Evolutionary conservation across 139 green algal species (phyloP), one percentile per base, ranked within the genome.

Genomic region (Micractinium sp.): DNA sequence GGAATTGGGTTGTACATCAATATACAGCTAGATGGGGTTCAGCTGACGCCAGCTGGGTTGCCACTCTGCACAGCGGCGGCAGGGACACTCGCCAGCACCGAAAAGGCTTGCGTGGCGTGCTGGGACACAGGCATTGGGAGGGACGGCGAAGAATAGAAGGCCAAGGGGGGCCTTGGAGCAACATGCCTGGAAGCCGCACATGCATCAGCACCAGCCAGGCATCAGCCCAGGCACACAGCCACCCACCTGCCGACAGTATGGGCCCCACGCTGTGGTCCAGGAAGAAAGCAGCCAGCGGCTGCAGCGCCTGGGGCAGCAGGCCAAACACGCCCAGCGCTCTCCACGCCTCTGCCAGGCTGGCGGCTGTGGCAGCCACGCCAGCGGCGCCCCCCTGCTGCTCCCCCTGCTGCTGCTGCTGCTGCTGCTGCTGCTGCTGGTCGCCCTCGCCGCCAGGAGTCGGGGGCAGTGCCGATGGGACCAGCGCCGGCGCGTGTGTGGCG

Each of bases 221-320:
- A 29, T 16, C 67, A 39, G 36, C 14, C 13, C n/a, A 53, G 31
- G 4, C 77, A 67, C 2, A 29, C 53, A 15, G 1, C 0, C 5
- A 13, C 81, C 5, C 71, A 80, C 83, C 83, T 81, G 83, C 76
- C 31, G 85, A 39, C 33, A 91, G 76, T 20, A 92, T 88, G 56
- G 86, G 80, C 20, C 20, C 36, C 35, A 93, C 66, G 60, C 82
- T 88, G 33, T 87, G 76, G 31, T 88, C 31, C 61, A 93, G 33
- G 39, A 93, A 84, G 22, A 47, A n/a, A 1, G 38, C n/a, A 0
- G 82, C 73, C 47, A 93, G 77, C 31, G 81, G 38, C 31, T 60
- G 78, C 91, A 92, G 81, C 67, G 87, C 81, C 74, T 78, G 63
- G 7, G 76, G 81, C 53, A 92, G 81, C 66, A 93, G 77, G 66